Evolutionary conservation across 2,329 filamentous ascomycete species (phyloP), one percentile per base, ranked within the genome.

Genomic region (Trichophyton benhamiae): DNA sequence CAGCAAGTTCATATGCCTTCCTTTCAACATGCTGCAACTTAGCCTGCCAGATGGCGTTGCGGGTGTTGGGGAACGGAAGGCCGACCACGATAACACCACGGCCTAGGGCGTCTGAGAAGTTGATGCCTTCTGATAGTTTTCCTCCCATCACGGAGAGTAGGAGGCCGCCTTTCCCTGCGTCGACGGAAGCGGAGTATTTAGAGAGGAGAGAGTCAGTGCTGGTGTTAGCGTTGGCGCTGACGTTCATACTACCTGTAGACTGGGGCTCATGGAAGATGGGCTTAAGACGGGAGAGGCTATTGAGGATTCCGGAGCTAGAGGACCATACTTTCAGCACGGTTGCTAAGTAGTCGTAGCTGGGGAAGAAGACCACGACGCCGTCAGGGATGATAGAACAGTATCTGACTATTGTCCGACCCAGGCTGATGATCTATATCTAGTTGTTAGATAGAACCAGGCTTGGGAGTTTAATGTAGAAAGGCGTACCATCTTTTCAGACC

Each of bases 71-170:
- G 67, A 95, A 99, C 0, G 94, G 94, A 3, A 99, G 77, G 0
- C 94, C 94, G 13, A 97, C 83, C n/a, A 97, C 87, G 13, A 95
- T 78, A 7, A 99, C 91, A 60, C 89, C 92, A 27, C 94, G 86
- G 1, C 94, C 94, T 0, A 99, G 83, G 2, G 82, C 80, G 75
- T 99, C 91, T 0, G 89, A 92, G 76, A 99, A 99, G 75, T 99
- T 99, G 77, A 99, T 99, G 66, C 94, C 94, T 75, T 99, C 94
- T 62, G 89, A 95, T 76, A 99, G 87, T 67, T 92, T 95, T 13
- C 94, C 94, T 60, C 92, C 92, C 2, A 99, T 87, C 2, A 99
- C 91, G 60, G 90, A 91, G 27, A 99, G 82, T 0, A 99, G 81
- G 0, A 97, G 76, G 0, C 88, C 92, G 0, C 91, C 91, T 57